Evolutionary conservation across 2,329 filamentous ascomycete genomes (phyloP).

Genomic region (Penicillium sp.): DNA sequence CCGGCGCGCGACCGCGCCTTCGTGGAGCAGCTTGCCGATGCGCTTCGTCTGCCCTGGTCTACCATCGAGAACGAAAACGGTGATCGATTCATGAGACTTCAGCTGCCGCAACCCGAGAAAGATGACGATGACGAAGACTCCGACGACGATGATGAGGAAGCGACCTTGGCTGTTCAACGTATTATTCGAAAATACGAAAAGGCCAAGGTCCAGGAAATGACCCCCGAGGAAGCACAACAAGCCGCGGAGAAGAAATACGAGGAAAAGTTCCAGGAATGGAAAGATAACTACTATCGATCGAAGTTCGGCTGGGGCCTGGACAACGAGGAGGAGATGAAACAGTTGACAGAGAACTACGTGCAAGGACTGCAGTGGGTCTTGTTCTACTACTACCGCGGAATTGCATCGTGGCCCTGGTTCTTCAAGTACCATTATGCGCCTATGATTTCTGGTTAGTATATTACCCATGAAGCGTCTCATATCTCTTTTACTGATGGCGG

Average conservation of each 20-base stretch:
- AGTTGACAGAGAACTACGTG: conserved; percentile 91
- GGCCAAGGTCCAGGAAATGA: conserved; percentile 75
- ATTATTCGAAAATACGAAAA: conserved; percentile 89
- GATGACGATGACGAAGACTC: conserved; percentile 56
- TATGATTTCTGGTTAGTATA: conserved; percentile 70
- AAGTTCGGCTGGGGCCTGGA: conserved; percentile 89
- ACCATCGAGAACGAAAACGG: conserved; percentile 60
- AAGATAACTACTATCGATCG: conserved; percentile 82
- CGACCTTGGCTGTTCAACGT: conserved; percentile 72
- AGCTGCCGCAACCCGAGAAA: conserved; percentile 50
- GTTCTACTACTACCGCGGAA: conserved; percentile 95
- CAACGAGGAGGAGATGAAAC: conserved; percentile 71
- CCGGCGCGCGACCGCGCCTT: conserved; percentile 88
- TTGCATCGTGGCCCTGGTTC: conserved; percentile 98
- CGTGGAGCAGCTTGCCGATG: conserved; percentile 75
- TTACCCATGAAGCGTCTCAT: not conserved
- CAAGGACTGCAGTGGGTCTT: conserved; percentile 97
- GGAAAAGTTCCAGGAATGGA: conserved; percentile 85
- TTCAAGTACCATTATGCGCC: conserved; percentile 96
- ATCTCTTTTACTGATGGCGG: conserved; percentile 19
- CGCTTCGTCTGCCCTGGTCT: conserved; percentile 61
- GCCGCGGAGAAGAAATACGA: conserved; percentile 82
- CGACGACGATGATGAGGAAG: conserved; percentile 75
- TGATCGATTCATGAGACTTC: conserved; percentile 61
- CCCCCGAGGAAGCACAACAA: conserved; percentile 70